phyloP scores from a whole-genome alignment of 352 stramenopile species.

The Peronospora destructor region DNA sequence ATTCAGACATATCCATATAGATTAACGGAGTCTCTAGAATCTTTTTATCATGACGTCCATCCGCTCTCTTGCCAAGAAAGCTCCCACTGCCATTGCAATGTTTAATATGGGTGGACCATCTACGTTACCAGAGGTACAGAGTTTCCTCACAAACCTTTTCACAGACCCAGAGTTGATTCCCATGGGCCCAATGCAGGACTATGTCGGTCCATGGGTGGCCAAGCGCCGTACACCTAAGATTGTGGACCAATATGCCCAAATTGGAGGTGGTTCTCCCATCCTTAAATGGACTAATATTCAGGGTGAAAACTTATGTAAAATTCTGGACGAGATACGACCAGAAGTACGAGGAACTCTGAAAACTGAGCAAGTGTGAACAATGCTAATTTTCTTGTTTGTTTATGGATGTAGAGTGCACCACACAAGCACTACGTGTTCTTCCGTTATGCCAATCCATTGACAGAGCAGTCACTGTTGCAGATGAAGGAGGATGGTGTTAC shows the following conservation, averaged over 20 bases:
- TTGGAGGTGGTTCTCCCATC: conserved; percentile 97
- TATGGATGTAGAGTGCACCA: conserved; percentile 53
- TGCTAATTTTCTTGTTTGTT: conserved; percentile 8
- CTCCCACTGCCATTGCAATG: conserved; percentile 80
- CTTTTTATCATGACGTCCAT: conserved; percentile 14
- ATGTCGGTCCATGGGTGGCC: conserved; percentile 71
- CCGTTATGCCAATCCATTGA: conserved; percentile 97
- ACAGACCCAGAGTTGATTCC: conserved; percentile 98
- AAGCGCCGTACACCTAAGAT: conserved; percentile 92
- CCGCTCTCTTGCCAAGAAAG: conserved; percentile 32
- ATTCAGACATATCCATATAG: conserved; percentile 10
- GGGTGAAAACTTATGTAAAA: conserved; percentile 86
- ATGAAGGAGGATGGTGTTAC: conserved; percentile 93
- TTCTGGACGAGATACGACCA: conserved; percentile 84
- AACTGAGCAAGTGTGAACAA: background rate
- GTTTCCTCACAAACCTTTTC: conserved; percentile 98
- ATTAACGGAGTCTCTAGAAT: background rate
- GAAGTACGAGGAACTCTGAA: conserved; percentile 35
- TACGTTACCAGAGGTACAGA: conserved; percentile 90
- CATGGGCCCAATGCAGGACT: conserved; percentile 85
- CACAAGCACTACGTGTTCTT: conserved; percentile 97
- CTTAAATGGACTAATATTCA: conserved; percentile 95
- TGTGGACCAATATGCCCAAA: conserved; percentile 92
- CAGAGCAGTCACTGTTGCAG: conserved; percentile 91
- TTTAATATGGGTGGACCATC: conserved; percentile 97